Percentiles rank a stretch among this genome's conserved stretches.
Conservation (phyloP, 805 yeast species). For the Candida argentea region DNA sequence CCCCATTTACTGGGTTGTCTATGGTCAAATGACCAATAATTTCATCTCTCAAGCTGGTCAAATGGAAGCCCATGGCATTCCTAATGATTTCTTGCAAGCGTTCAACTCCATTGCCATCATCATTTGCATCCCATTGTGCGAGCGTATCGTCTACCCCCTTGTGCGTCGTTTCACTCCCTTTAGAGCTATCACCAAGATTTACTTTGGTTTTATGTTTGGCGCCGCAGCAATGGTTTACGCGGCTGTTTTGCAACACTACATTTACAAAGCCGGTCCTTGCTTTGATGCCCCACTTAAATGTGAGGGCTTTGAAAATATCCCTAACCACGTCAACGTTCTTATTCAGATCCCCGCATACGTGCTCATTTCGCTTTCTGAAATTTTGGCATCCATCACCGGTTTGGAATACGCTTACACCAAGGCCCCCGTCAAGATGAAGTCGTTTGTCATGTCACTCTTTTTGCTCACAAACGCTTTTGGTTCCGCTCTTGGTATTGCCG, state of each 20-base stretch:
- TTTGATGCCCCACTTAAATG: slow-evolving; percentile 53
- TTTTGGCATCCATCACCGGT: slow-evolving; percentile 73
- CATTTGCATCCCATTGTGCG: slow-evolving; percentile 67
- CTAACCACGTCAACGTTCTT: slow-evolving; percentile 56
- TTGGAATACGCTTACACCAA: slow-evolving; percentile 77
- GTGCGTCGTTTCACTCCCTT: slow-evolving; percentile 39
- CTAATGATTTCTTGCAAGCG: slow-evolving; percentile 71
- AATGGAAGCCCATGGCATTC: slow-evolving; percentile 67
- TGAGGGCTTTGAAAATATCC: slow-evolving; percentile 26
- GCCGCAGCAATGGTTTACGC: slow-evolving; percentile 63
- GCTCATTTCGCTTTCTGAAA: slow-evolving; percentile 65
- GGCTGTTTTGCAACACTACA: slow-evolving; percentile 61
- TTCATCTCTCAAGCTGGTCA: slow-evolving; percentile 66
- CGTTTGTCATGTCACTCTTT: slow-evolving; percentile 55
- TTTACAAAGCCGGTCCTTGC: slow-evolving; percentile 68
- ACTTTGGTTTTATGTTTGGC: slow-evolving; percentile 59
- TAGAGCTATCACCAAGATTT: slow-evolving; percentile 64
- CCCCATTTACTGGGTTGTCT: slow-evolving; percentile 67
- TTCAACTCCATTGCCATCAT: slow-evolving; percentile 69
- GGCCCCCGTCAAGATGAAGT: slow-evolving; percentile 64
- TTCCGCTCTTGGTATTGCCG: slow-evolving; percentile 65
- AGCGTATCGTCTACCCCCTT: slow-evolving; percentile 42
- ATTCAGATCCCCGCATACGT: slow-evolving; percentile 66
- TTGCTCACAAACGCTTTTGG: slow-evolving; percentile 69
- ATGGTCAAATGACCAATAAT: slow-evolving; percentile 61